Percentiles rank a stretch among this genome's conserved stretches.
Conservation (phyloP, 768 basidiomycete genomes). For the Suillus subaureus region DNA sequence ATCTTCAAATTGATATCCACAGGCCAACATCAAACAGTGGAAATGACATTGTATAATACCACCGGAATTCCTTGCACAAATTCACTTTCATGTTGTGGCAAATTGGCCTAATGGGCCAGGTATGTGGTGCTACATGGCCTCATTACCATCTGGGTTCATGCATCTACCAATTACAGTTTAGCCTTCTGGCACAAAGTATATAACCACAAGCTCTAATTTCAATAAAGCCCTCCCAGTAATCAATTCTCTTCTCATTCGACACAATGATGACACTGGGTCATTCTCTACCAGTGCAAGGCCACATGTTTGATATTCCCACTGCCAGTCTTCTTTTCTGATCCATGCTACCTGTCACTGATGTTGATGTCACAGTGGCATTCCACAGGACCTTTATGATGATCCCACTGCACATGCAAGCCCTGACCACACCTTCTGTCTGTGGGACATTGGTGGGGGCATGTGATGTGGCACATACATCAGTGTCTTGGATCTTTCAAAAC, state of each 20-base stretch:
- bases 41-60: neutral
- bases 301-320: neutral
- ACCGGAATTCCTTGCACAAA: neutral
- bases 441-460: conserved; percentile 6
- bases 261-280: neutral
- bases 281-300: neutral
- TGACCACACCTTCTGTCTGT: conserved; percentile 4
- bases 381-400: neutral
- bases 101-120: neutral
- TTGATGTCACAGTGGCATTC: neutral
- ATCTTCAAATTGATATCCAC: neutral
- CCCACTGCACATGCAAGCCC: neutral
- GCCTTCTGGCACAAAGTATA: neutral
- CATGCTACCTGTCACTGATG: neutral
- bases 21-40: neutral
- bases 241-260: neutral
- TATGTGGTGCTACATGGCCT: neutral
- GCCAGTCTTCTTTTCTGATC: neutral
- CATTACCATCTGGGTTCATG: neutral
- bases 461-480: conserved; percentile 13
- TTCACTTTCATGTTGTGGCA: neutral
- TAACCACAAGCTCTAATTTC: neutral
- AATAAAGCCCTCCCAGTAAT: neutral
- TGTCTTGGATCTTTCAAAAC: conserved; percentile 18
- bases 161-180: neutral